Evolutionary conservation across 73 alveolate genomes (phyloP).

Genomic region (Paramecium tetraurelia): DNA sequence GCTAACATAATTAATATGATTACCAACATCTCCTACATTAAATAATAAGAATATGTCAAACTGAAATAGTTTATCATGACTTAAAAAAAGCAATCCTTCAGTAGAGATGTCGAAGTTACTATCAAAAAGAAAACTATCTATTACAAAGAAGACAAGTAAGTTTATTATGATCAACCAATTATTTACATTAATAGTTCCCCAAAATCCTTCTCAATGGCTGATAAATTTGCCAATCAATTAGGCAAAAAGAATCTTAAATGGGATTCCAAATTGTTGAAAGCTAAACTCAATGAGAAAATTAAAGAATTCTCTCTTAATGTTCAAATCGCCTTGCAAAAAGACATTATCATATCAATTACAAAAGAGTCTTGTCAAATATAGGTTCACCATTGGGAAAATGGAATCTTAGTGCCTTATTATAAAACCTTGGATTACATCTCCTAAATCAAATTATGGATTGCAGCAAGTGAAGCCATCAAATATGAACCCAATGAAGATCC

Average conservation of each 20-base stretch:
- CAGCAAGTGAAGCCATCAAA: background rate
- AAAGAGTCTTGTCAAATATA: background rate
- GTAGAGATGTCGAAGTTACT: background rate
- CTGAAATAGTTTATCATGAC: background rate
- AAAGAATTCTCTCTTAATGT: background rate
- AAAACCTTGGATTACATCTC: background rate
- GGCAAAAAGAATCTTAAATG: background rate
- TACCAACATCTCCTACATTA: background rate
- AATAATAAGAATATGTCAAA: background rate
- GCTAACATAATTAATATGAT: background rate
- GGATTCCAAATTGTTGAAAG: background rate
- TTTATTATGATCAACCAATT: background rate
- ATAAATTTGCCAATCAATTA: background rate
- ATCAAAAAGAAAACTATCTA: background rate
- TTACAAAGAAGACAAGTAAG: background rate
- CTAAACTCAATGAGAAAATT: background rate
- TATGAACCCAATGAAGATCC: background rate
- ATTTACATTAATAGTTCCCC: background rate
- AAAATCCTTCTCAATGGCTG: background rate
- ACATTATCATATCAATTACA: background rate
- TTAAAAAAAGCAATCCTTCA: background rate
- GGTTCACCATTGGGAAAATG: constrained; percentile 11
- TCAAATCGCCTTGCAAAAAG: background rate
- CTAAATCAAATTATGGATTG: constrained; percentile 1
- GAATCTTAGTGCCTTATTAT: background rate